Conservation (phyloP, 768 basidiomycete species). For the Coprinopsis sp. region DNA sequence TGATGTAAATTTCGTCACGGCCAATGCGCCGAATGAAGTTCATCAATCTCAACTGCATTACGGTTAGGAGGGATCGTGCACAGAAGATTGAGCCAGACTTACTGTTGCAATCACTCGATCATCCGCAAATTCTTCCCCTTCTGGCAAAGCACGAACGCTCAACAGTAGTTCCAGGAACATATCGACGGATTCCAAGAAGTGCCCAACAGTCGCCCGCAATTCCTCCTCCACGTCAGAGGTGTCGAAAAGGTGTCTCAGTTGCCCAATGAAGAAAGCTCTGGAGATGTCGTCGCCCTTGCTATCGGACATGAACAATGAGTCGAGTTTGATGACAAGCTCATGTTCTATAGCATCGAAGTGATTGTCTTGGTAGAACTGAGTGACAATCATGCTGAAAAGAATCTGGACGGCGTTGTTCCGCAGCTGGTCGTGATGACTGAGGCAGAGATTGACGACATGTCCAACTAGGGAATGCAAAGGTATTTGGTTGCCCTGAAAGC, state of each 20-base stretch:
- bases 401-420: conserved; percentile 89
- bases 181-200: conserved; percentile 86
- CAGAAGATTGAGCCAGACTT: conserved; percentile 14
- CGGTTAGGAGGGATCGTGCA: conserved; percentile 11
- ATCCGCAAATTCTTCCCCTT: conserved; percentile 91
- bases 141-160: conserved; percentile 82
- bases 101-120: conserved; percentile 92
- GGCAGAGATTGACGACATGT: conserved; percentile 84
- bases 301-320: conserved; percentile 90
- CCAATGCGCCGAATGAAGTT: conserved; percentile 92
- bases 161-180: conserved; percentile 88
- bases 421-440: conserved; percentile 92
- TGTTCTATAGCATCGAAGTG: conserved; percentile 89
- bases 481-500: conserved; percentile 72
- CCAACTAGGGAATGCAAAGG: conserved; percentile 82
- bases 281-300: conserved; percentile 89
- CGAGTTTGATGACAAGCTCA: conserved; percentile 86
- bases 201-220: conserved; percentile 70
- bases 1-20: conserved; percentile 89
- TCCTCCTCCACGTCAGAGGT: conserved; percentile 74
- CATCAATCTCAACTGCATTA: conserved; percentile 72
- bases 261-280: conserved; percentile 87
- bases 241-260: conserved; percentile 87
- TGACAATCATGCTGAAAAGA: conserved; percentile 92
- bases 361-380: conserved; percentile 79